Evolutionary conservation across 148 eudicot species (phyloP).

Genomic region (Vaccinium vitisidaea): DNA sequence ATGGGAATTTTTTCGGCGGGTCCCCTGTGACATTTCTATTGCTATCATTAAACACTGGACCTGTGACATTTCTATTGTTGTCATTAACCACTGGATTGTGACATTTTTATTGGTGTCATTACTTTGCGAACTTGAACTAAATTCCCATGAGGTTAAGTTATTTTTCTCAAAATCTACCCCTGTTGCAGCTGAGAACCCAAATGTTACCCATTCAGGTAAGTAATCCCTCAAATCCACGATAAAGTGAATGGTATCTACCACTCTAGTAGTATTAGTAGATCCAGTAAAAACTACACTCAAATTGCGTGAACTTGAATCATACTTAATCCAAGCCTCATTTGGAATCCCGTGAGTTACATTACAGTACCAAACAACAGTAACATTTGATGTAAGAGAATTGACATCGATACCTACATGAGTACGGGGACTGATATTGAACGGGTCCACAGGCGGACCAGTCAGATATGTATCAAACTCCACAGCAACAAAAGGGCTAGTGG

Average conservation of each 20-base stretch:
- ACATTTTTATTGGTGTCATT: not conserved
- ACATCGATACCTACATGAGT: conserved; percentile 9
- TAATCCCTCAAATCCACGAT: not conserved
- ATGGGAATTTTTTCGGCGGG: no score
- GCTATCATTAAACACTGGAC: not conserved
- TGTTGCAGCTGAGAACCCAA: conserved; percentile 15
- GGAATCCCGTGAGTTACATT: no score
- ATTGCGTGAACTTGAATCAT: no score
- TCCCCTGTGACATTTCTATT: not conserved
- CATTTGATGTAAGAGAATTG: no score
- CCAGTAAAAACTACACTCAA: conserved; percentile 6
- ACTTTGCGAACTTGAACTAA: conserved; percentile 10
- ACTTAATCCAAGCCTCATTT: no score
- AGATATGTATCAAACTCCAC: conserved; percentile 15
- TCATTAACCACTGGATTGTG: not conserved
- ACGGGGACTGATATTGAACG: no score
- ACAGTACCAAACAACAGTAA: no score
- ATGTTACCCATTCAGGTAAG: conserved; percentile 2
- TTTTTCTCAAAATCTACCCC: not conserved
- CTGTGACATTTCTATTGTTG: not conserved
- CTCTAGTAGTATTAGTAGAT: not conserved
- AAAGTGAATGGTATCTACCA: not conserved
- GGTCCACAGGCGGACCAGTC: not conserved
- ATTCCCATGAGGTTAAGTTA: conserved; percentile 15
- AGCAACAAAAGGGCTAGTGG: conserved; percentile 14